These are phyloP conservation scores for Schizonepeta tenuifolia DNA, from an alignment of 257 asterid genomes.

Conservation along the genomic window DNA sequence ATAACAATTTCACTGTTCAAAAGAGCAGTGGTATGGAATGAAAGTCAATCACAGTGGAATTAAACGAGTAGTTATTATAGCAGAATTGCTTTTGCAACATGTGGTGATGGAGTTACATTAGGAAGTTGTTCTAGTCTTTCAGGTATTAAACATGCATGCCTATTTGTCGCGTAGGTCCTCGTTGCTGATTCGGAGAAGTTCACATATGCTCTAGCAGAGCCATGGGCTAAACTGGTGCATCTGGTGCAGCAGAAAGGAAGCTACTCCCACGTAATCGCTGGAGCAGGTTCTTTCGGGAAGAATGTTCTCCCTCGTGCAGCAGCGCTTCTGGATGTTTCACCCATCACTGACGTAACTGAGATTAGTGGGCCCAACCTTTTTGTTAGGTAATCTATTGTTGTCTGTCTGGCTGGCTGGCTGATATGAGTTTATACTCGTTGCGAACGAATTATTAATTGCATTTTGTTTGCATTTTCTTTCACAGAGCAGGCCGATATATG, in stretches of 20 bases:
- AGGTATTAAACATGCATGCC: conserved; percentile 2
- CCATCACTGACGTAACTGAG: conserved; percentile 80
- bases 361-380: conserved; percentile 69
- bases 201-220: conserved; percentile 77
- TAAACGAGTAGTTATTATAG: not conserved
- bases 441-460: conserved; percentile 5
- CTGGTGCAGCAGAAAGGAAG: conserved; percentile 72
- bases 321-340: conserved; percentile 93
- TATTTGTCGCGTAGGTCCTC: conserved; percentile 64
- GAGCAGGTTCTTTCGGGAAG: conserved; percentile 94
- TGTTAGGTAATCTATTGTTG: conserved; percentile 62
- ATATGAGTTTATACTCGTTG: conserved; percentile 9
- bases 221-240: conserved; percentile 88
- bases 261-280: conserved; percentile 80
- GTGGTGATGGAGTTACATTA: not conserved
- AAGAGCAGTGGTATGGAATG: not conserved
- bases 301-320: conserved; percentile 96
- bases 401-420: not conserved
- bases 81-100: conserved; percentile 5
- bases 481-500: conserved; percentile 86
- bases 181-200: conserved; percentile 88
- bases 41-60: conserved; percentile 6
- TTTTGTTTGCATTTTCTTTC: conserved; percentile 32
- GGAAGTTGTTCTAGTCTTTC: conserved; percentile 6
- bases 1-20: not conserved